Evolutionary conservation across 2,329 filamentous ascomycete genomes (phyloP), one percentile per base, ranked within the genome.

Genomic region (Stachybotrys chlorohalonatus): DNA sequence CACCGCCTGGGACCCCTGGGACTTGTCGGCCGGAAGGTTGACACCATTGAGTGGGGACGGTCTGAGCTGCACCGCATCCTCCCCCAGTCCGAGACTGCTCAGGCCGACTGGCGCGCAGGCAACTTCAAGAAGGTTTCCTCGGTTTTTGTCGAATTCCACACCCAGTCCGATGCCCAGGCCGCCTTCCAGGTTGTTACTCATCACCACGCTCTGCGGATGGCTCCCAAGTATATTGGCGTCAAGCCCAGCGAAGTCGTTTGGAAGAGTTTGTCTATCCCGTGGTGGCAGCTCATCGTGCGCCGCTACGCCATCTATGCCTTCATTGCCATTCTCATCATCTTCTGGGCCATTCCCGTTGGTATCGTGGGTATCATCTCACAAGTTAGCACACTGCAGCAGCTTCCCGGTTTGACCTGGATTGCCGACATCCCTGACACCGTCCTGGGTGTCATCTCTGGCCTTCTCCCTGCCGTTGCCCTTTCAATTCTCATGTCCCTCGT

Each of bases 81-180:
- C 54, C 84, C 86, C 1, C 78, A 88, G 63, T 81, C 88, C 39
- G 81, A 87, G 55, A 75, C 79, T 51, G 77, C 83, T 11, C 87
- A 74, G 83, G 71, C 82, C 70, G 61, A 81, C 46, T 85, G 90
- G 63, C 79, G 80, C 46, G 73, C 78, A 11, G 84, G 87, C 51
- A 80, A 89, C 58, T 85, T 78, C 30, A 77, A 81, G 53, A 79
- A 80, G 60, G 75, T 86, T 53, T 82, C 82, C 53, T 86, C 91
- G 3, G 87, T 94, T n/a, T 97, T 99, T 64, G 89, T 99, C 59
- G 92, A 97, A 66, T 99, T 96, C 66, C 80, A 83, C 59, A 84
- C 82, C 4, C 89, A 95, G 66, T 81, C 85, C 30, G 89, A 90
- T 57, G 94, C 94, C 8, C 93, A 99, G 69, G 77, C 80, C 55